A percentile compares a stretch with the other conserved stretches of the same genome.
These are phyloP conservation scores for Eleusine indica DNA, from an alignment of 176 grass and related monocot species.

Conservation along the genomic window DNA sequence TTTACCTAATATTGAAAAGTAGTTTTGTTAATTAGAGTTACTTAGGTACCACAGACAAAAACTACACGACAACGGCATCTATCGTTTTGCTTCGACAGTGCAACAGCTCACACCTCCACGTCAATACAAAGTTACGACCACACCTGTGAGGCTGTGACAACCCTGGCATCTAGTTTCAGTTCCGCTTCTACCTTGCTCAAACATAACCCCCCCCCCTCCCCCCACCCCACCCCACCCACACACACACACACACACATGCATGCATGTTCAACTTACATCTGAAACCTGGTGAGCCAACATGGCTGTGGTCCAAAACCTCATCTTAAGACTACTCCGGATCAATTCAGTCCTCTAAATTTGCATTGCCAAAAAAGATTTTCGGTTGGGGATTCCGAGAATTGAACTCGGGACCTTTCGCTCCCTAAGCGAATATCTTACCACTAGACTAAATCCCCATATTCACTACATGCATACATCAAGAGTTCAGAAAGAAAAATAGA, in stretches of 20 bases:
- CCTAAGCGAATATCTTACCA: constrained; percentile 49
- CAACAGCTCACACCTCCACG: neutral
- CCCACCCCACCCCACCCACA: too few species aligned
- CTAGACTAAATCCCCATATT: constrained; percentile 38
- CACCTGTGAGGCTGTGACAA: neutral
- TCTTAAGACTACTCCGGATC: neutral
- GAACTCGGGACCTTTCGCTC: constrained; percentile 37
- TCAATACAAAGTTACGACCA: neutral
- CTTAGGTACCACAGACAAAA: too few species aligned
- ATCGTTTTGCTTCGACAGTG: neutral
- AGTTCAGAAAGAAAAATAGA: too few species aligned
- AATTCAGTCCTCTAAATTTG: neutral
- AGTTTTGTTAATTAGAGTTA: too few species aligned
- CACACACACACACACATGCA: neutral
- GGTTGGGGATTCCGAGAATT: constrained; percentile 19
- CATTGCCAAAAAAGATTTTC: neutral
- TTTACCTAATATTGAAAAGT: neutral
- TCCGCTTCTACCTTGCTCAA: neutral
- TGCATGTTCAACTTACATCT: neutral
- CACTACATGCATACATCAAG: too few species aligned
- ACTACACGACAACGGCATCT: neutral
- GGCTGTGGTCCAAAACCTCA: constrained; percentile 38
- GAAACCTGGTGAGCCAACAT: neutral
- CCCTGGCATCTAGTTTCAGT: neutral
- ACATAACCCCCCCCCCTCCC: neutral